These are phyloP conservation scores for Trichoderma sp. DNA, from an alignment of 2,329 filamentous ascomycete genomes.

Conservation along the genomic window DNA sequence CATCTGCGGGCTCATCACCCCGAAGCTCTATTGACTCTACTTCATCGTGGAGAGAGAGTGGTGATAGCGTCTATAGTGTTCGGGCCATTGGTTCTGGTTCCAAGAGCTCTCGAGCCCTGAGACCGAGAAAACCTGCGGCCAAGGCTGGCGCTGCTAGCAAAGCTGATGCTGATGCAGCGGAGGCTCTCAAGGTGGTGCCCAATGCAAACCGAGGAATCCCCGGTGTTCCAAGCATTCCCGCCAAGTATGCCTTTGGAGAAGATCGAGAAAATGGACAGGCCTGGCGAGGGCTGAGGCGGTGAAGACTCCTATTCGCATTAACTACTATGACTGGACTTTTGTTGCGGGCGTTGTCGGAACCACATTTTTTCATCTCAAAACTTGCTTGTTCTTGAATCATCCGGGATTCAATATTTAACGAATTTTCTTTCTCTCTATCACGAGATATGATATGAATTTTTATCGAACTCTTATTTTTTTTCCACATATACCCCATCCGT, in stretches of 20 bases:
- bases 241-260: conserved; percentile 43
- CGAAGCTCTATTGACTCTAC: conserved; percentile 17
- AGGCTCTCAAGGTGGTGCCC: conserved; percentile 45
- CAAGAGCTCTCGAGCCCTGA: conserved; percentile 28
- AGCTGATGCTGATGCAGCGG: conserved; percentile 30
- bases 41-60: conserved; percentile 26
- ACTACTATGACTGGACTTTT: neutral
- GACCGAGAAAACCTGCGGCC: conserved; percentile 29
- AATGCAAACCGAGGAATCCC: conserved; percentile 52
- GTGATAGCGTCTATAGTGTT: conserved; percentile 27
- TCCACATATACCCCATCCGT: conserved; percentile 12
- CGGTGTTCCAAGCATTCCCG: conserved; percentile 47
- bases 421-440: conserved; percentile 21
- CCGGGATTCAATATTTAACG: conserved; percentile 19
- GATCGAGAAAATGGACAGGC: conserved; percentile 40
- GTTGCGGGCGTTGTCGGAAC: conserved; percentile 1
- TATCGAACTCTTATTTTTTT: conserved; percentile 4
- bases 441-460: conserved; percentile 22
- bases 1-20: conserved; percentile 15
- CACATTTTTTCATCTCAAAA: conserved; percentile 13
- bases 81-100: conserved; percentile 27
- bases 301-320: conserved; percentile 6
- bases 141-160: neutral
- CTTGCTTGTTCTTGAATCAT: neutral
- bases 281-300: conserved; percentile 35